Base-by-base conservation (phyloP, 495 filamentous ascomycete species). In the Coniosporium apollinis region DNA sequence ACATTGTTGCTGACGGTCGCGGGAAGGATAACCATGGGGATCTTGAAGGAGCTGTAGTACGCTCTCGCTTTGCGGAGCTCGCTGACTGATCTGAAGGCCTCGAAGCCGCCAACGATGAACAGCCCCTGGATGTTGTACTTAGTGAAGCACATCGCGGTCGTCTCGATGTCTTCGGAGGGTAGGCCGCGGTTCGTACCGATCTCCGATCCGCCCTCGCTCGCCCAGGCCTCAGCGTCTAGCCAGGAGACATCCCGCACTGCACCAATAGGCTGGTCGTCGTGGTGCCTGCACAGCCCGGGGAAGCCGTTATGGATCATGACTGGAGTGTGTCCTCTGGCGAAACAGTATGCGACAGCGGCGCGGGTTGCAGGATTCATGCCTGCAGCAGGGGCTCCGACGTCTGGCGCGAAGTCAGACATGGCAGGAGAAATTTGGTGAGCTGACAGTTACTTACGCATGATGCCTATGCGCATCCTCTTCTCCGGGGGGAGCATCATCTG, bases 1-100 rank as follows among this genome's bases (percentile, higher is more conserved):
- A 99, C 91, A 56, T 99, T 99, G 65, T 96, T 96, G 46, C 79
- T 86, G 52, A 99, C 85, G 18, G 91, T 99, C n/a, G 91, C 91
- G 13, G 91, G 91, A 10, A 96, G 65, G 17, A 93, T 66, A 16
- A 76, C 69, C 71, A 96, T 85, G 32, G 91, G 91, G 44, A 99
- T 96, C 52, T 81, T 81, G 45, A 99, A 81, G 4, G 82, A 74
- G 7, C 77, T 68, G 54, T 79, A 94, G 33, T 79, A 62, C 7
- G 72, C 67, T 35, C 84, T 66, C 3, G 79, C 86, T 57, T 78
- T 69, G 38, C 87, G 73, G 25, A 99, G 66, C 55, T 96, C 76
- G 24, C 76, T 79, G 30, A 94, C 67, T 1, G 91, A 76, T 34
- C 89, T 91, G 64, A 87, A 99, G 7, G 84, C 91, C 59, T 99